These are phyloP conservation scores for Triglochin maritima DNA, from an alignment of 106 monocot species.

Conservation along the genomic window DNA sequence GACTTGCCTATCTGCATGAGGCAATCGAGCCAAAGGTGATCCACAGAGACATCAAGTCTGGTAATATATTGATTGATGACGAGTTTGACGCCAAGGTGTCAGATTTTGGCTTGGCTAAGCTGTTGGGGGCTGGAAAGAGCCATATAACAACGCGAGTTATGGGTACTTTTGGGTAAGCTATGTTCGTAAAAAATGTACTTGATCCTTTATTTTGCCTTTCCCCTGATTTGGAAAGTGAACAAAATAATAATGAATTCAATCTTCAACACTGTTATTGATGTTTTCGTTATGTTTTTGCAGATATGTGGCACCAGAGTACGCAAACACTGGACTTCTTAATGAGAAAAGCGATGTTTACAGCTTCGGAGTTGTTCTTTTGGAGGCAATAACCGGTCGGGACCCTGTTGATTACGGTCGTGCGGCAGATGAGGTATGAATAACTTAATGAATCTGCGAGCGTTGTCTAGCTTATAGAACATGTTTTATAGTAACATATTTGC, in stretches of 20 bases:
- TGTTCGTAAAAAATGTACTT: background rate
- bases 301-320: conserved; percentile 76
- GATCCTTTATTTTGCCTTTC: too few species aligned
- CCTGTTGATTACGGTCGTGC: conserved; percentile 69
- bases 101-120: conserved; percentile 66
- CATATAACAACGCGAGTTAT: conserved; percentile 57
- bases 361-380: conserved; percentile 60
- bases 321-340: conserved; percentile 59
- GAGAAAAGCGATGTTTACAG: conserved; percentile 71
- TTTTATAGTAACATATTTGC: background rate
- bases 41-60: conserved; percentile 64
- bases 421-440: conserved; percentile 40
- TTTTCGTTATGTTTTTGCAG: conserved; percentile 14
- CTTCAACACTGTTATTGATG: background rate
- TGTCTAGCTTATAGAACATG: too few species aligned
- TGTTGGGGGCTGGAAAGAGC: conserved; percentile 57
- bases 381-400: conserved; percentile 65
- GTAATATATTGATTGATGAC: conserved; percentile 58
- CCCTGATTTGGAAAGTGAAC: too few species aligned
- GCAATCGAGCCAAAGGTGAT: conserved; percentile 71
- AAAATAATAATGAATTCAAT: too few species aligned
- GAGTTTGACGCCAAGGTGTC: conserved; percentile 62
- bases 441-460: too few species aligned
- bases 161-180: conserved; percentile 62
- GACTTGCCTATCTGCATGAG: conserved; percentile 62